Conservation (phyloP, 371 early-diverging fungal genomes). For the Apophysomyces sp. region DNA sequence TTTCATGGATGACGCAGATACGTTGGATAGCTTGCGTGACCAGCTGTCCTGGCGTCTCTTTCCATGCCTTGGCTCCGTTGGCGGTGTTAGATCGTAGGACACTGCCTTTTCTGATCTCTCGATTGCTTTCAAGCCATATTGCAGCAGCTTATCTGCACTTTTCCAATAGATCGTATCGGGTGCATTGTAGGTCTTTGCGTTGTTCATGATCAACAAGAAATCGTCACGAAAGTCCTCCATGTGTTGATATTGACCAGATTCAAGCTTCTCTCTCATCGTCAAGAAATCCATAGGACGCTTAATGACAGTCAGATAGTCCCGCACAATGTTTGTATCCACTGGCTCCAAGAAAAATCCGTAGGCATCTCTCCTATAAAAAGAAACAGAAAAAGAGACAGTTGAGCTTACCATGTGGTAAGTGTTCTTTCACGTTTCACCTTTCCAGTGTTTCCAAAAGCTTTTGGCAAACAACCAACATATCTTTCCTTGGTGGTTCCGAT, state of each 20-base stretch:
- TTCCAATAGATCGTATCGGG: conserved; percentile 71
- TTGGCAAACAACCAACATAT: conserved; percentile 42
- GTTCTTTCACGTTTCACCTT: conserved; percentile 34
- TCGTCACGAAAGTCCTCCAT: conserved; percentile 63
- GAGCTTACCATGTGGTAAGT: neutral
- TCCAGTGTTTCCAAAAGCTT: conserved; percentile 53
- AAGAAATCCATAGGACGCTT: conserved; percentile 72
- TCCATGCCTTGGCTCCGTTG: conserved; percentile 3
- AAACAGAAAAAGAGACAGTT: neutral
- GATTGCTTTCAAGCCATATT: conserved; percentile 57
- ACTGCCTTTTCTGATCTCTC: conserved; percentile 56
- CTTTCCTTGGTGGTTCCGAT: conserved; percentile 33
- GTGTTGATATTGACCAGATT: conserved; percentile 40
- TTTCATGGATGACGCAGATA: conserved; percentile 1
- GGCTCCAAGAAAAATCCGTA: conserved; percentile 84
- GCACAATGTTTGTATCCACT: conserved; percentile 74
- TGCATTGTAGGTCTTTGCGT: conserved; percentile 75
- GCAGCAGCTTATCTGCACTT: conserved; percentile 65
- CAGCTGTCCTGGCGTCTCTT: conserved; percentile 1
- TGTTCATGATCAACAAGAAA: conserved; percentile 64
- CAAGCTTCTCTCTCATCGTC: conserved; percentile 65
- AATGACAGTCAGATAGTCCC: conserved; percentile 76
- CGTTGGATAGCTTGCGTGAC: conserved; percentile 5
- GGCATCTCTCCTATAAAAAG: conserved; percentile 44
- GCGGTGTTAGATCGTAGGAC: conserved; percentile 33